phyloP scores from a whole-genome alignment of 805 yeast genomes.

The Spathaspora gorwiae region DNA sequence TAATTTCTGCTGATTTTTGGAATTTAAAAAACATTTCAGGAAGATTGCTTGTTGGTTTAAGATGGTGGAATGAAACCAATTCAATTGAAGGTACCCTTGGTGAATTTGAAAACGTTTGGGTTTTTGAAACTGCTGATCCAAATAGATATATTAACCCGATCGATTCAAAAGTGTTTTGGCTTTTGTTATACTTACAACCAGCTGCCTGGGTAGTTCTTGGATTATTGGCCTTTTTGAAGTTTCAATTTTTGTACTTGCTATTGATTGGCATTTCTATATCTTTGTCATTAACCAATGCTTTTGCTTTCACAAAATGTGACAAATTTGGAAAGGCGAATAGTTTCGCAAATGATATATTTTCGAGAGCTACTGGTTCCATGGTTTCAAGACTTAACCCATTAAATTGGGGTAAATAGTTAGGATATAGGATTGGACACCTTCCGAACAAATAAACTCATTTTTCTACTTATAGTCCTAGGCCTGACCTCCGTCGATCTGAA shows the following conservation, averaged over 20 bases:
- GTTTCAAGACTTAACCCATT: conserved; percentile 47
- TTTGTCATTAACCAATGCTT: conserved; percentile 73
- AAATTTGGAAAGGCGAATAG: conserved; percentile 82
- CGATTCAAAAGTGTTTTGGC: conserved; percentile 88
- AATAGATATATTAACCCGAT: conserved; percentile 75
- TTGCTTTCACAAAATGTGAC: conserved; percentile 90
- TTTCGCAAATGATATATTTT: conserved; percentile 54
- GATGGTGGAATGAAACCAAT: conserved; percentile 91
- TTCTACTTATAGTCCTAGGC: background rate
- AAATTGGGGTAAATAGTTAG: background rate
- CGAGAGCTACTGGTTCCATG: conserved; percentile 45
- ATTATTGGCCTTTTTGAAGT: conserved; percentile 69
- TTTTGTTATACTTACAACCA: conserved; percentile 70
- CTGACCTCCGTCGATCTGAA: no score
- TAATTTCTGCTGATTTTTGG: conserved; percentile 97
- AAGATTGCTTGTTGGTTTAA: conserved; percentile 78
- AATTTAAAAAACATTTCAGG: conserved; percentile 89
- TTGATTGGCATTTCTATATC: conserved; percentile 64
- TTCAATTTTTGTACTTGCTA: conserved; percentile 64
- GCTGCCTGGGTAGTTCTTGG: conserved; percentile 72
- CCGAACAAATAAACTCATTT: conserved; percentile 2
- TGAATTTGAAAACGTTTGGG: conserved; percentile 66
- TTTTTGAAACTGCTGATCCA: conserved; percentile 81
- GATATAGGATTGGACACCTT: background rate
- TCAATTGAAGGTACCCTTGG: conserved; percentile 47